Conservation (phyloP, 768 basidiomycete genomes). For the Leccinum arenicola region DNA sequence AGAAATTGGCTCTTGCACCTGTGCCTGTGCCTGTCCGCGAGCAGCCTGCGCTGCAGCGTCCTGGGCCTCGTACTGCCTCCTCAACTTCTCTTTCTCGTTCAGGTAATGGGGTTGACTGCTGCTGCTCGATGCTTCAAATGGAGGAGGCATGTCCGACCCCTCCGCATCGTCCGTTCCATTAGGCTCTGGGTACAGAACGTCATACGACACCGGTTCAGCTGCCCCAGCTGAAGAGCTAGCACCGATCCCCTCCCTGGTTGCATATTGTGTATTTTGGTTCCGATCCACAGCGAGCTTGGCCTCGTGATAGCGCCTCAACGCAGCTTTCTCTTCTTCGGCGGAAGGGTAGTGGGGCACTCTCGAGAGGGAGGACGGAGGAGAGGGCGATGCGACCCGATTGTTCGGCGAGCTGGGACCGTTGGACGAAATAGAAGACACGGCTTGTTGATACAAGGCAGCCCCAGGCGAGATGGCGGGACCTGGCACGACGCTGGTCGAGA, state of each 20-base stretch:
- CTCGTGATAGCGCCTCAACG: constrained; percentile 62
- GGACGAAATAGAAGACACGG: constrained; percentile 40
- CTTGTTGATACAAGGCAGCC: constrained; percentile 43
- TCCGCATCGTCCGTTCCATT: constrained; percentile 25
- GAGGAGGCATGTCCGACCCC: constrained; percentile 45
- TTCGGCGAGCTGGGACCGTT: constrained; percentile 16
- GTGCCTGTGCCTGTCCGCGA: constrained; percentile 7
- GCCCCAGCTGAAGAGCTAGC: constrained; percentile 15
- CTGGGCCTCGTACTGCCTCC: constrained; percentile 60
- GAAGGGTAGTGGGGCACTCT: constrained; percentile 50
- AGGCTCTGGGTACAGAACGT: constrained; percentile 53
- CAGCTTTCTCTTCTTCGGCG: constrained; percentile 76
- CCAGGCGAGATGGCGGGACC: constrained; percentile 38
- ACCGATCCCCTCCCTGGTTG: constrained; percentile 18
- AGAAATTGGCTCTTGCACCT: constrained; percentile 12
- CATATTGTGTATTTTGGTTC: constrained; percentile 41
- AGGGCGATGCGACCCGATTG: constrained; percentile 30
- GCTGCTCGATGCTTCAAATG: constrained; percentile 46
- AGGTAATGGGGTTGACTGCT: constrained; percentile 36
- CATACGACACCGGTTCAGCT: constrained; percentile 56
- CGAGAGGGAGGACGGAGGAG: constrained; percentile 25
- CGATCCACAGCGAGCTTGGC: constrained; percentile 70
- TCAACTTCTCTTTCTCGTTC: constrained; percentile 68
- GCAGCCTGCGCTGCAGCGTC: constrained; percentile 52
- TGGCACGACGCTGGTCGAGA: constrained; percentile 8